These are phyloP conservation scores for Boletus holoroseus DNA, from an alignment of 1,284 basidiomycete species.

Conservation along the genomic window DNA sequence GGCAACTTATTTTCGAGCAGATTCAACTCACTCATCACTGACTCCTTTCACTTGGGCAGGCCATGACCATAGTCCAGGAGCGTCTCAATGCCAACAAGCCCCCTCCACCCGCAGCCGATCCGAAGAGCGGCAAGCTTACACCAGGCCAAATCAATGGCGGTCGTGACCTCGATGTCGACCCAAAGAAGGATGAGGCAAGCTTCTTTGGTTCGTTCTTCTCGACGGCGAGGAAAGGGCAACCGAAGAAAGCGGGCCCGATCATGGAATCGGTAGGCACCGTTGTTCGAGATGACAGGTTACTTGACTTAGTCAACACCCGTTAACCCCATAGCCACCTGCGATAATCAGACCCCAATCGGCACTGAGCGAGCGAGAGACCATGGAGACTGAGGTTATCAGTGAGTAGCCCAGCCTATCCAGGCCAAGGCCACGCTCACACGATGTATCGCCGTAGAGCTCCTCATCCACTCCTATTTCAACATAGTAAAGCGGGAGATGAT, in stretches of 20 bases:
- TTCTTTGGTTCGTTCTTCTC: slow-evolving; percentile 98
- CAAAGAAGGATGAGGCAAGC: slow-evolving; percentile 82
- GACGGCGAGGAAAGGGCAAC: slow-evolving; percentile 72
- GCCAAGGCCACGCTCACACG: background rate
- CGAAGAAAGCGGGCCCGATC: slow-evolving; percentile 53
- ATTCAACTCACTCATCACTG: background rate
- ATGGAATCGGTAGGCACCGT: slow-evolving; percentile 68
- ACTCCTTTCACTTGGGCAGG: slow-evolving; percentile 39
- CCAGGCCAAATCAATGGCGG: slow-evolving; percentile 79
- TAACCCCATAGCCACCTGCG: slow-evolving; percentile 60
- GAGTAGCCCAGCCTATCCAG: slow-evolving; percentile 37
- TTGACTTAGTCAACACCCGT: background rate
- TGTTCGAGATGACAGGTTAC: background rate
- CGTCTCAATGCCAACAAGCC: slow-evolving; percentile 78
- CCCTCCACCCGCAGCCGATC: slow-evolving; percentile 53
- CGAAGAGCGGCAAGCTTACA: slow-evolving; percentile 62
- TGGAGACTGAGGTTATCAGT: slow-evolving; percentile 99
- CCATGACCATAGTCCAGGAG: slow-evolving; percentile 87
- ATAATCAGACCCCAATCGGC: slow-evolving; percentile 90
- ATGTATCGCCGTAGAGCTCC: slow-evolving; percentile 55
- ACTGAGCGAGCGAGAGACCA: slow-evolving; percentile 90
- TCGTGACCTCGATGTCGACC: slow-evolving; percentile 88
- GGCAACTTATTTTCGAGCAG: slow-evolving; percentile 32
- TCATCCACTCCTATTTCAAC: slow-evolving; percentile 93
- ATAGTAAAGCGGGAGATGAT: slow-evolving; percentile 99